Evolutionary conservation across 2,329 filamentous ascomycete genomes (phyloP).

Genomic region (Cladobotryum mycophilum): DNA sequence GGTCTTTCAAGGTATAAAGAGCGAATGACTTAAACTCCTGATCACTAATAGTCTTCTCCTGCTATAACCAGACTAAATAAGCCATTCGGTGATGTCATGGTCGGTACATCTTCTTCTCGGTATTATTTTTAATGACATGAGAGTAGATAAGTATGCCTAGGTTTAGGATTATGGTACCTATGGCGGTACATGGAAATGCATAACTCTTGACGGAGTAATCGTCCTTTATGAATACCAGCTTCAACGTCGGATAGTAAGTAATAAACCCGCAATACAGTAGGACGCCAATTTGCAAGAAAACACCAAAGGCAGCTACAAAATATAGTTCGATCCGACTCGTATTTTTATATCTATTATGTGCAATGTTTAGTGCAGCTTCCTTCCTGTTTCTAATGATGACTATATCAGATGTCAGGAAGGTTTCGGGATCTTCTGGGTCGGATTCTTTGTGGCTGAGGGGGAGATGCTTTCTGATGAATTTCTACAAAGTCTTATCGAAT

Average conservation of each 20-base stretch:
- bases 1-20: not conserved
- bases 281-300: not conserved
- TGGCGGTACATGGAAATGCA: conserved; percentile 20
- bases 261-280: not conserved
- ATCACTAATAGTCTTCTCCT: not conserved
- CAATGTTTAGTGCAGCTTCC: conserved; percentile 1
- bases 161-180: conserved; percentile 22
- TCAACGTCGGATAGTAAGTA: not conserved
- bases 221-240: not conserved
- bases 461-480: too few relatives aligned
- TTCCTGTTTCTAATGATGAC: not conserved
- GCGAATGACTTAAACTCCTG: conserved; percentile 1
- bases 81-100: not conserved
- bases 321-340: not conserved
- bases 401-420: not conserved
- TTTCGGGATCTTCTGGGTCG: too few relatives aligned
- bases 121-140: conserved; percentile 26
- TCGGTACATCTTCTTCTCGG: conserved; percentile 18
- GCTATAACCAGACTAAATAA: conserved; percentile 25
- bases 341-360: not conserved
- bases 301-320: not conserved
- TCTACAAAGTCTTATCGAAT: too few relatives aligned
- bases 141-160: conserved; percentile 24
- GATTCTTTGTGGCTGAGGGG: too few relatives aligned
- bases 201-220: conserved; percentile 10